Percentiles rank a stretch among this genome's conserved stretches.
Evolutionary conservation across 2,329 filamentous ascomycete species (phyloP).

Genomic region (Colletotrichum abscissum): DNA sequence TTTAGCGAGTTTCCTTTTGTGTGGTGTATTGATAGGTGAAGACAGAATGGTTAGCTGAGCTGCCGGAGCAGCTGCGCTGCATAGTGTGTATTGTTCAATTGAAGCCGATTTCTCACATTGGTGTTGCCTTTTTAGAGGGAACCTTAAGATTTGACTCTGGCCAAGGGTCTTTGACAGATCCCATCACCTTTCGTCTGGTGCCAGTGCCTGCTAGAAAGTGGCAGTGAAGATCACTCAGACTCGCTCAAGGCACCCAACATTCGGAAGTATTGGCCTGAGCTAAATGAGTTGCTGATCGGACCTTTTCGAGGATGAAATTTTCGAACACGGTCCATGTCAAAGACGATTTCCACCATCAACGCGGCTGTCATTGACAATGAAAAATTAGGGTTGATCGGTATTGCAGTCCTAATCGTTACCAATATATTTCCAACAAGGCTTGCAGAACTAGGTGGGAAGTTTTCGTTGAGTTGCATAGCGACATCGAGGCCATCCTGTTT

Average conservation of each 20-base stretch:
- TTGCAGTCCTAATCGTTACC: neutral
- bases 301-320: too few relatives aligned
- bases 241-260: too few relatives aligned
- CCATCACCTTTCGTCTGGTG: too few relatives aligned
- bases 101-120: neutral
- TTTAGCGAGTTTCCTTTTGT: slow-evolving; percentile 13
- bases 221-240: too few relatives aligned
- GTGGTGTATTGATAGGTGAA: slow-evolving; percentile 10
- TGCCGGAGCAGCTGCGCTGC: slow-evolving; percentile 33
- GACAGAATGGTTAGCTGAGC: slow-evolving; percentile 24
- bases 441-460: neutral
- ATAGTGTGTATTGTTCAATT: neutral
- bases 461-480: too few relatives aligned
- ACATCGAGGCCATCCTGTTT: neutral
- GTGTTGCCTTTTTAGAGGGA: too few relatives aligned
- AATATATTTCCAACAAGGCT: neutral
- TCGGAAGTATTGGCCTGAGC: too few relatives aligned
- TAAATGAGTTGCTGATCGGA: too few relatives aligned
- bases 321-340: neutral
- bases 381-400: neutral
- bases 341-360: neutral
- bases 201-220: too few relatives aligned
- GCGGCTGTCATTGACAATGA: too few relatives aligned
- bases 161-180: too few relatives aligned
- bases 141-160: too few relatives aligned